Conservation (phyloP, 352 stramenopile species). For the Albugo laibachii region DNA sequence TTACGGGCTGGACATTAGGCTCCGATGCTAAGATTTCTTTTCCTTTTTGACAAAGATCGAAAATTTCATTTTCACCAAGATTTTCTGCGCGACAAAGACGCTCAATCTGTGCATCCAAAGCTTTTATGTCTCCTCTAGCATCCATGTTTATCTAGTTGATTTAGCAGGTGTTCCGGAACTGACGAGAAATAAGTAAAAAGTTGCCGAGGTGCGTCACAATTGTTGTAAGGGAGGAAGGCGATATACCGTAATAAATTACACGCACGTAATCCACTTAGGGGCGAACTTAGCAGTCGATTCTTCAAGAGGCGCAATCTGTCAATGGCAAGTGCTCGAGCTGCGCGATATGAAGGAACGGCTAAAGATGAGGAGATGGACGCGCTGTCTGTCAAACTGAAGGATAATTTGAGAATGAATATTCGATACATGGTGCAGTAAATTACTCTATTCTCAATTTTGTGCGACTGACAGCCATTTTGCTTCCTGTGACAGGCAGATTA, state of each 20-base stretch:
- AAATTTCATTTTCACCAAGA: conserved; percentile 78
- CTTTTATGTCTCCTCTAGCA: conserved; percentile 67
- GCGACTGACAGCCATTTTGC: too few species aligned
- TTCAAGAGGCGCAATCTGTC: not conserved
- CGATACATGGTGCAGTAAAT: conserved; percentile 42
- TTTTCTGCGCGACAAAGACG: conserved; percentile 71
- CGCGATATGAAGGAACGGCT: conserved; percentile 24
- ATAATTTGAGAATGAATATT: conserved; percentile 71
- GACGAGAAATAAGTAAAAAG: too few species aligned
- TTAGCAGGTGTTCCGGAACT: not conserved
- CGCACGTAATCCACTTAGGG: too few species aligned
- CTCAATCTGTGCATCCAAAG: conserved; percentile 71
- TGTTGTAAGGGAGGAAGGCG: too few species aligned
- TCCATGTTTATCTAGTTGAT: conserved; percentile 12
- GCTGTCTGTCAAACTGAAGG: conserved; percentile 69
- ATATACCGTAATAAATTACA: too few species aligned
- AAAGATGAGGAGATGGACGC: conserved; percentile 62
- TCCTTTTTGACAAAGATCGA: conserved; percentile 73
- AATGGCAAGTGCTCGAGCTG: not conserved
- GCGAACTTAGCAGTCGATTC: too few species aligned
- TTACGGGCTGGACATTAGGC: conserved; percentile 74
- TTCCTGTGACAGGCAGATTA: conserved; percentile 73
- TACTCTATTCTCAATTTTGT: not conserved
- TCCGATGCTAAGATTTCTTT: conserved; percentile 76
- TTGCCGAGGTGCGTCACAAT: too few species aligned